Evolutionary conservation across 345 rosid genomes (phyloP), one percentile per base, ranked within the genome.

Genomic region (Erysimum cheiranthoides): DNA sequence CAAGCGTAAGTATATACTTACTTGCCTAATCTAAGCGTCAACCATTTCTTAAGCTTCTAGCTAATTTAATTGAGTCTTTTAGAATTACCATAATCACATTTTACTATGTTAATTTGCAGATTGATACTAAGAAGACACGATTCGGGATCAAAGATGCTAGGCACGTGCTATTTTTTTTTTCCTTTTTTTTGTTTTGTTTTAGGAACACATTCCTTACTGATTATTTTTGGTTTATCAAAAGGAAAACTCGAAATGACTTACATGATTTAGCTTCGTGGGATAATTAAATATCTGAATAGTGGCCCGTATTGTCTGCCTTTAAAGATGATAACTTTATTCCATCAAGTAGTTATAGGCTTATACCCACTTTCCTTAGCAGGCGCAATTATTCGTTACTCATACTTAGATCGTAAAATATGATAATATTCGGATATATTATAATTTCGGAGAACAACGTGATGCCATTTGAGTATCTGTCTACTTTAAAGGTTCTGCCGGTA

Each of bases 1-100:
- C 12, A 77, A 75, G 82, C 87, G 93, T 86, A 77, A 61, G 74
- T 45, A 21, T 56, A 32, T 43, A 61, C 11, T 16, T 18, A 47
- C 30, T 52, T 40, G 43, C 28, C 17, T 40, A 73, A 40, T 51
- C 30, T 36, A 56, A 25, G 10, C 9, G n/a, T 36, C 18, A 56
- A 5, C 8, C 13, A 17, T 34, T 30, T 45, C 28, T 68, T 4
- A 5, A 71, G 32, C 61, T 61, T 39, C 27, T 5, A n/a, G n/a
- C n/a, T n/a, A 54, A 53, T 31, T 31, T 53, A 13, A 2, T 21
- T 10, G 11, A 10, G 9, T 47, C 10, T 36, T 36, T 36, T 8
- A 12, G 3, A 45, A 14, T 45, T n/a, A 18, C 25, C 7, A 6
- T 61, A 6, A 16, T 61, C 57, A 42, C 9, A 34, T 12, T 30